Evolutionary conservation across 768 basidiomycete species (phyloP), one percentile per base, ranked within the genome.

Genomic region (Suillus cothurnatus): DNA sequence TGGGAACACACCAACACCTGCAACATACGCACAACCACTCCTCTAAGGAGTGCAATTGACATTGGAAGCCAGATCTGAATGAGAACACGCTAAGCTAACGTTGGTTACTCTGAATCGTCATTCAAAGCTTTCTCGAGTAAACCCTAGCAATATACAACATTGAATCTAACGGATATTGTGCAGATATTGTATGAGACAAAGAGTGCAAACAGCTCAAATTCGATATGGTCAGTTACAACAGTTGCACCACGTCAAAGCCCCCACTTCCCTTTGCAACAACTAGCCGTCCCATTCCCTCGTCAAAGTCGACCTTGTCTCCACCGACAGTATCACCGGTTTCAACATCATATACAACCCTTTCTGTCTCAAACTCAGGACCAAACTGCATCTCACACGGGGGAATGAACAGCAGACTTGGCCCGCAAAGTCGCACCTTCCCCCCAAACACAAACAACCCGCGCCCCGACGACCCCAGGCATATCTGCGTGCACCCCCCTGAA

Each of bases 201-300:
- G 6, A 39, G 14, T 6, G 19, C 41, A 6, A 23, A 41, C 45
- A 23, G n/a, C 23, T 47, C 45, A 45, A 47, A 23, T 26, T 26
- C 23, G 15, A 17, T 26, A 61, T 15, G 23, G 14, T 28, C 31
- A 50, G n/a, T 49, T 15, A 55, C 11, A 45, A 32, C 34, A 77
- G 39, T 34, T 75, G 67, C 7, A 73, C 67, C 59, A 76, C 66
- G 8, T 75, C 75, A 28, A 74, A 73, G 4, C 71, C 73, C 2
- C 74, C 75, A 19, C 52, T 34, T 61, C 52, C 72, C 21, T 58
- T 71, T 6, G 68, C 70, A 56, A 75, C 68, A 38, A 75, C 75
- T 15, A 76, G 64, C 21, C 73, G 70, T n/a, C 75, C 73, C 67
- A 73, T 74, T 1, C 73, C 72, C 61, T 75, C 75, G n/a, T 76